Evolutionary conservation across 768 basidiomycete species (phyloP).

Genomic region (Lactifluus volemus): DNA sequence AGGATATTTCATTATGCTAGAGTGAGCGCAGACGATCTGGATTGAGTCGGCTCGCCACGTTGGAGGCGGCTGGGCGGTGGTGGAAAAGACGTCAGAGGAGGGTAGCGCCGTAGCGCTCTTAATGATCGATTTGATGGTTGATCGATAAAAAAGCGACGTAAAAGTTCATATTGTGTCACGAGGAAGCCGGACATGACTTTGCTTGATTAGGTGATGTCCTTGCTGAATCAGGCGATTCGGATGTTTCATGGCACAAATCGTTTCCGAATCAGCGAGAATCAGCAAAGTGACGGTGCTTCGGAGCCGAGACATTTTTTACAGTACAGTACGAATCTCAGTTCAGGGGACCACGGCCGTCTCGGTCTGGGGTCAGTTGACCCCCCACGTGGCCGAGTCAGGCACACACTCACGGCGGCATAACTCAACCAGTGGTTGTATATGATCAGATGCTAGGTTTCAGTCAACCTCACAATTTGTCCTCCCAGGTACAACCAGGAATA

Average conservation of each 20-base stretch:
- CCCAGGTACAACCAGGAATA: no score
- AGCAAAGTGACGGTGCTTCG: no score
- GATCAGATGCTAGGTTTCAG: background rate
- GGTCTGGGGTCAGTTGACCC: background rate
- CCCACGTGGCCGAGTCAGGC: background rate
- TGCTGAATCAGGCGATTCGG: conserved; percentile 1
- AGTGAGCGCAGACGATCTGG: background rate
- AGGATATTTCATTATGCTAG: background rate
- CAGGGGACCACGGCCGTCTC: no score
- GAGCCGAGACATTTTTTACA: background rate
- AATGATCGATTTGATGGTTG: background rate
- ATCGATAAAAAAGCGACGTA: background rate
- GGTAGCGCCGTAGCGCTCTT: no score
- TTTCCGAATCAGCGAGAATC: no score
- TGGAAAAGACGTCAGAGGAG: no score
- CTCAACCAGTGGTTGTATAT: no score
- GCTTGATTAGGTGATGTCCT: background rate
- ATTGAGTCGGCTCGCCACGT: no score
- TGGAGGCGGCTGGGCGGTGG: no score
- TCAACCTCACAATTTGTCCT: background rate
- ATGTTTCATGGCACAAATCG: background rate
- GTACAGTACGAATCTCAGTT: no score
- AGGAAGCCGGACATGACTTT: background rate
- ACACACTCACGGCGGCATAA: no score
- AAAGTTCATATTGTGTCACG: background rate